These are phyloP conservation scores for Pseudonitzschia delicatissima DNA, from an alignment of 108 stramenopile genomes.

Conservation along the genomic window DNA sequence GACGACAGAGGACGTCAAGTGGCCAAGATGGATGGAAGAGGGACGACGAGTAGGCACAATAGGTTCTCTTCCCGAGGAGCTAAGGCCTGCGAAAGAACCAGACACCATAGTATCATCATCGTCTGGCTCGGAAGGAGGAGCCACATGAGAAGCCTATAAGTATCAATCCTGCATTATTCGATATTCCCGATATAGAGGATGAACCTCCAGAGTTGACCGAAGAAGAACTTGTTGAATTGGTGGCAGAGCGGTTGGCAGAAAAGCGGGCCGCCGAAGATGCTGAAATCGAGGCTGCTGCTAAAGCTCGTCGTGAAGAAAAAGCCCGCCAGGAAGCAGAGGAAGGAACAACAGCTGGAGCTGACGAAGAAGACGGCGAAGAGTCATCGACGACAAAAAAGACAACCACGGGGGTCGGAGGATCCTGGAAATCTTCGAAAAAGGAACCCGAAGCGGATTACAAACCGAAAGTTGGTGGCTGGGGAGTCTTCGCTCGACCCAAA, in stretches of 20 bases:
- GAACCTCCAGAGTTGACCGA: constrained; percentile 55
- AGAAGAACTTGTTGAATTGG: constrained; percentile 68
- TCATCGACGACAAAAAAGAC: constrained; percentile 19
- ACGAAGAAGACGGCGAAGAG: not conserved
- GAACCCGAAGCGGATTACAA: constrained; percentile 41
- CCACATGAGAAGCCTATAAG: not conserved
- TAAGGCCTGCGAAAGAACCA: not conserved
- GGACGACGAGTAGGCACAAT: not conserved
- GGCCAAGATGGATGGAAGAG: not conserved
- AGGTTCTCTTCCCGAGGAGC: not conserved
- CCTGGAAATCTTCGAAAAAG: constrained; percentile 39
- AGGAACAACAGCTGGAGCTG: not conserved
- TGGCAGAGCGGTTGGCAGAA: constrained; percentile 49
- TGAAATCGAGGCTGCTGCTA: constrained; percentile 18
- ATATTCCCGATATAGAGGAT: constrained; percentile 14
- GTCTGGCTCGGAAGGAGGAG: not conserved
- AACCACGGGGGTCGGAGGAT: constrained; percentile 77
- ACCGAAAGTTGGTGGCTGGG: constrained; percentile 85
- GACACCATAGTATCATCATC: constrained; percentile 1
- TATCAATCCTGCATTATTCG: constrained; percentile 36
- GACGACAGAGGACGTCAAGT: not conserved
- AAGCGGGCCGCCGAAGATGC: constrained; percentile 28
- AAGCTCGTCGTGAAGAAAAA: constrained; percentile 1
- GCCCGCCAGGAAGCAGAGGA: constrained; percentile 1
- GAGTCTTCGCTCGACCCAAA: constrained; percentile 89